phyloP scores from a whole-genome alignment of 768 basidiomycete genomes.

The Podaxis sp. region DNA sequence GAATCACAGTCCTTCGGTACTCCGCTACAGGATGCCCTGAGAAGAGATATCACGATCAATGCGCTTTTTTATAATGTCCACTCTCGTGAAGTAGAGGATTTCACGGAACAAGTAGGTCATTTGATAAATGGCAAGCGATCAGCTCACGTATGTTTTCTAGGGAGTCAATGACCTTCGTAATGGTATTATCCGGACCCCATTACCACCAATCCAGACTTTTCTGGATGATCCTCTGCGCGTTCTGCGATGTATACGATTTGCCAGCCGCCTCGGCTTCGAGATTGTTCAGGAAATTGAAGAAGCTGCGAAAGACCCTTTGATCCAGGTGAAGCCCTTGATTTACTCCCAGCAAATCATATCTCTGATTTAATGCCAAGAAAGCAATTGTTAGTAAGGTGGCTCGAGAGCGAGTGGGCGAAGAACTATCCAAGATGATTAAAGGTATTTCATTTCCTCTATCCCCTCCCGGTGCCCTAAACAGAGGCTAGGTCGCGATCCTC shows the following conservation, averaged over 20 bases:
- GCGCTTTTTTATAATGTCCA: slow-evolving; percentile 96
- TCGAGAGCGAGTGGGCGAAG: slow-evolving; percentile 87
- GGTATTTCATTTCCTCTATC: slow-evolving; percentile 35
- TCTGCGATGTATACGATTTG: slow-evolving; percentile 87
- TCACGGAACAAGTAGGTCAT: slow-evolving; percentile 62
- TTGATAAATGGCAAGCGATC: not conserved
- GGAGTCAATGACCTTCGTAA: slow-evolving; percentile 80
- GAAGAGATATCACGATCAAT: slow-evolving; percentile 95
- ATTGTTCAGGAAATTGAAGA: slow-evolving; percentile 64
- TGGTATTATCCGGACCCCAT: slow-evolving; percentile 82
- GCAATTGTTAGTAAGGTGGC: slow-evolving; percentile 78
- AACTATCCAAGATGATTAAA: slow-evolving; percentile 92
- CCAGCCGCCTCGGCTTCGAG: slow-evolving; percentile 82
- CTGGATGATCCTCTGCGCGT: slow-evolving; percentile 91
- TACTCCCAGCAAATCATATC: slow-evolving; percentile 21
- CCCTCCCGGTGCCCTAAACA: not conserved
- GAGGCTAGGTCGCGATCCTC: slow-evolving; percentile 63
- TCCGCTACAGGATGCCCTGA: slow-evolving; percentile 82
- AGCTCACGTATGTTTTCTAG: slow-evolving; percentile 29
- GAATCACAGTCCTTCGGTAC: slow-evolving; percentile 77
- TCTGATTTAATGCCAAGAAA: slow-evolving; percentile 34
- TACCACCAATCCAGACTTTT: slow-evolving; percentile 85
- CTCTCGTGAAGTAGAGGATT: slow-evolving; percentile 79
- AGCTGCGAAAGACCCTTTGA: slow-evolving; percentile 54
- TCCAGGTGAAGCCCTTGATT: slow-evolving; percentile 47